Conservation (phyloP, 805 yeast species). For the Nakazawaea pomicola region DNA sequence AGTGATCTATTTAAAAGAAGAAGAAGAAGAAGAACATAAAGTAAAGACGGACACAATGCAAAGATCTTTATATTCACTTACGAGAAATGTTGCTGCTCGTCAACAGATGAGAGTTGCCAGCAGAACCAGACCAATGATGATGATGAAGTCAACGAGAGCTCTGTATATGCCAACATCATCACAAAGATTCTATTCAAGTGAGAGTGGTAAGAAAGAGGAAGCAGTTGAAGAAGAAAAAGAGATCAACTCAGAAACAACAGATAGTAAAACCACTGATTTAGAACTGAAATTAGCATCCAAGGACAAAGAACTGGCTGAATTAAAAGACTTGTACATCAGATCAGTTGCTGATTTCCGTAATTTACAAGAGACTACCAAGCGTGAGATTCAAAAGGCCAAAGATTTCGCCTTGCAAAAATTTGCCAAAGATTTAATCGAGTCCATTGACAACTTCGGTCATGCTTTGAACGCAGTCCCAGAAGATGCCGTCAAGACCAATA, state of each 20-base stretch:
- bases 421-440: slow-evolving; percentile 83
- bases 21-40: too few species aligned
- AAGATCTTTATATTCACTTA: slow-evolving; percentile 18
- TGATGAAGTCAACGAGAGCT: not conserved
- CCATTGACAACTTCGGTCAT: slow-evolving; percentile 85
- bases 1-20: too few species aligned
- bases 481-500: slow-evolving; percentile 51
- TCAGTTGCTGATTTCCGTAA: slow-evolving; percentile 91
- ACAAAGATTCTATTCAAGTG: slow-evolving; percentile 17
- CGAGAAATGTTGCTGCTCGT: slow-evolving; percentile 18
- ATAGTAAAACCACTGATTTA: slow-evolving; percentile 32
- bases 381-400: slow-evolving; percentile 80
- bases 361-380: slow-evolving; percentile 83
- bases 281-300: slow-evolving; percentile 53
- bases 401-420: slow-evolving; percentile 91
- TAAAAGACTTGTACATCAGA: slow-evolving; percentile 78
- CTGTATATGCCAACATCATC: not conserved
- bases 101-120: not conserved
- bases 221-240: slow-evolving; percentile 19
- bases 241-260: slow-evolving; percentile 11
- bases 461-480: slow-evolving; percentile 71
- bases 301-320: slow-evolving; percentile 70
- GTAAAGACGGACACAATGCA: too few species aligned
- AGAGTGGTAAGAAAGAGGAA: slow-evolving; percentile 23
- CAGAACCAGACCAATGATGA: slow-evolving; percentile 1